Evolutionary conservation across 345 rosid species (phyloP).

Genomic region (Clausena lansium): DNA sequence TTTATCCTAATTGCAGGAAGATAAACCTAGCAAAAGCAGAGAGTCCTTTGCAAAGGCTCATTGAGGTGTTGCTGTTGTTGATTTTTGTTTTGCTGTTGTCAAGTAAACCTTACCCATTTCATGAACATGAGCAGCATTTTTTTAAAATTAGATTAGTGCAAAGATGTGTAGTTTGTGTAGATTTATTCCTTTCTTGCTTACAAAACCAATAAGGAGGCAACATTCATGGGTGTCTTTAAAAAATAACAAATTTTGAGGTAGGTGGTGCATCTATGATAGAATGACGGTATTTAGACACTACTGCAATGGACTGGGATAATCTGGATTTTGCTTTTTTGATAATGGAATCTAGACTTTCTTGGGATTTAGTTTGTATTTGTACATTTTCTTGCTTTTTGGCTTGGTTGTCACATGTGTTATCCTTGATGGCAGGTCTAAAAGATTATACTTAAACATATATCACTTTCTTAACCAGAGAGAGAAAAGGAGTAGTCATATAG

Average conservation of each 20-base stretch:
- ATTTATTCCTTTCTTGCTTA: neutral
- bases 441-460: neutral
- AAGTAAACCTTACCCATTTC: neutral
- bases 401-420: neutral
- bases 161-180: neutral
- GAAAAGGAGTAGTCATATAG: neutral
- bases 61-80: neutral
- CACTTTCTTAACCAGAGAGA: neutral
- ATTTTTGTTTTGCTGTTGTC: neutral
- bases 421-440: neutral
- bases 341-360: neutral
- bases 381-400: neutral
- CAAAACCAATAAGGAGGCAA: neutral
- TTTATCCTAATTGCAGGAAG: neutral
- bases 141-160: neutral
- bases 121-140: neutral
- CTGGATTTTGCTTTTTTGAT: neutral
- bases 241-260: neutral
- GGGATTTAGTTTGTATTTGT: neutral
- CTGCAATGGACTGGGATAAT: neutral
- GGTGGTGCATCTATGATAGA: neutral
- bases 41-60: neutral
- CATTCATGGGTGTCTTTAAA: neutral
- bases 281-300: neutral
- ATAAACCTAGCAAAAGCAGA: neutral